These are phyloP conservation scores for Xerocomus brunneocitrinus DNA, from an alignment of 768 basidiomycete genomes.

Conservation along the genomic window DNA sequence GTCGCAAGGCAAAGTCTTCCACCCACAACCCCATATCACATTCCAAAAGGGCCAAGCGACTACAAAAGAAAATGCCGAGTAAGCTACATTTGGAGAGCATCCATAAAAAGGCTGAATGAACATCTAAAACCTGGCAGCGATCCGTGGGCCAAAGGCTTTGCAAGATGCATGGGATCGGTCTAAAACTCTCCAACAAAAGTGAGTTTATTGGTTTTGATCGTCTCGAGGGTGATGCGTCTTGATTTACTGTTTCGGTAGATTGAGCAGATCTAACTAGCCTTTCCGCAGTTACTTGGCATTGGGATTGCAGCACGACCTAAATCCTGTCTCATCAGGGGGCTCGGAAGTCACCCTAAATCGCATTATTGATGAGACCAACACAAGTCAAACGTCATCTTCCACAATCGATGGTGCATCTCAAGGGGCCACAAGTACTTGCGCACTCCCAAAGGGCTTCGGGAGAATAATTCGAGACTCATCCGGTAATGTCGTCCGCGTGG, in stretches of 20 bases:
- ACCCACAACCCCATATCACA: constrained; percentile 71
- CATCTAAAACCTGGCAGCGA: constrained; percentile 40
- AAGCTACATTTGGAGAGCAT: constrained; percentile 18
- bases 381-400: neutral
- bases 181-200: constrained; percentile 94
- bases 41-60: constrained; percentile 67
- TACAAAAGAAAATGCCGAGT: constrained; percentile 77
- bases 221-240: neutral
- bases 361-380: neutral
- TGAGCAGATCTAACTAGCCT: neutral
- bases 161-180: constrained; percentile 84
- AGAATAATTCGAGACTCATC: constrained; percentile 76
- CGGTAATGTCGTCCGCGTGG: constrained; percentile 70
- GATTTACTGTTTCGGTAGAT: no score
- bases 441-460: constrained; percentile 64
- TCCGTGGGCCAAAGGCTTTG: constrained; percentile 76
- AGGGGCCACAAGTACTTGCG: constrained; percentile 18
- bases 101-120: constrained; percentile 11
- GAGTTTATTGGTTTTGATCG: constrained; percentile 25
- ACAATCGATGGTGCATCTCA: neutral
- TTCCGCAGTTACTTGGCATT: constrained; percentile 64
- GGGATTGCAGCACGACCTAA: constrained; percentile 66
- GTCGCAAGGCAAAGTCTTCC: constrained; percentile 78
- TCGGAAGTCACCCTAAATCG: constrained; percentile 40
- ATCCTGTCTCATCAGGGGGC: constrained; percentile 67